A percentile compares a stretch with the other conserved stretches of the same genome.
Conservation (phyloP, 1,284 basidiomycete genomes). For the Cryptococcus sp. region DNA sequence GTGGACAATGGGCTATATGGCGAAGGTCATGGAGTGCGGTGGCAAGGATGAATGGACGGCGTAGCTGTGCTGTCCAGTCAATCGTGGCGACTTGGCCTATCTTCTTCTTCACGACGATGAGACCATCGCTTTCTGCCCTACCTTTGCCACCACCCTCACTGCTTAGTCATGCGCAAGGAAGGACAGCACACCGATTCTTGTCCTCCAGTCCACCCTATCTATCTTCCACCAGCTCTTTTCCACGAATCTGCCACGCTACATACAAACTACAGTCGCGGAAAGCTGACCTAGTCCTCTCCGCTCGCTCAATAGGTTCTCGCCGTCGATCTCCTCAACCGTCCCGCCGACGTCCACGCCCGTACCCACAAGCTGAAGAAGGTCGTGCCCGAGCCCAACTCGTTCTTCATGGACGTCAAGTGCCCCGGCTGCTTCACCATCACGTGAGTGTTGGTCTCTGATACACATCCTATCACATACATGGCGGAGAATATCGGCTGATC, state of each 20-base stretch:
- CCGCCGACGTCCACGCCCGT: constrained; percentile 78
- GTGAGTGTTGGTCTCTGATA: constrained; percentile 27
- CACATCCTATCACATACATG: not conserved
- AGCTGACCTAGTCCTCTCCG: constrained; percentile 6
- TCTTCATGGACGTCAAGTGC: constrained; percentile 99
- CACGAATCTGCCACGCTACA: too few relatives aligned
- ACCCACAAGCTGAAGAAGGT: constrained; percentile 99
- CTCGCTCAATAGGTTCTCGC: constrained; percentile 76
- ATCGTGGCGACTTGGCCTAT: too few relatives aligned
- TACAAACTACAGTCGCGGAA: not conserved
- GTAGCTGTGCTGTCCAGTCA: too few relatives aligned
- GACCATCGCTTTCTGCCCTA: not conserved
- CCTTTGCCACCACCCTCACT: not conserved
- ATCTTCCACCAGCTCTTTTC: too few relatives aligned
- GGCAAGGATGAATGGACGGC: not conserved
- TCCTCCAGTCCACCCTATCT: too few relatives aligned
- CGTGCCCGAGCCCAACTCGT: constrained; percentile 96
- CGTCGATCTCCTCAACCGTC: constrained; percentile 97
- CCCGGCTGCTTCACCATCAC: constrained; percentile 69
- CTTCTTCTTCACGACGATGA: not conserved
- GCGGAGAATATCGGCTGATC: not conserved
- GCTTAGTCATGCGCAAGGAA: too few relatives aligned
- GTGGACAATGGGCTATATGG: constrained; percentile 1
- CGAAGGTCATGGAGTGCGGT: not conserved
- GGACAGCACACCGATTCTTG: too few relatives aligned